Evolutionary conservation across 2,329 filamentous ascomycete genomes (phyloP), one percentile per base, ranked within the genome.

Genomic region (Arachnopeziza araneosa): DNA sequence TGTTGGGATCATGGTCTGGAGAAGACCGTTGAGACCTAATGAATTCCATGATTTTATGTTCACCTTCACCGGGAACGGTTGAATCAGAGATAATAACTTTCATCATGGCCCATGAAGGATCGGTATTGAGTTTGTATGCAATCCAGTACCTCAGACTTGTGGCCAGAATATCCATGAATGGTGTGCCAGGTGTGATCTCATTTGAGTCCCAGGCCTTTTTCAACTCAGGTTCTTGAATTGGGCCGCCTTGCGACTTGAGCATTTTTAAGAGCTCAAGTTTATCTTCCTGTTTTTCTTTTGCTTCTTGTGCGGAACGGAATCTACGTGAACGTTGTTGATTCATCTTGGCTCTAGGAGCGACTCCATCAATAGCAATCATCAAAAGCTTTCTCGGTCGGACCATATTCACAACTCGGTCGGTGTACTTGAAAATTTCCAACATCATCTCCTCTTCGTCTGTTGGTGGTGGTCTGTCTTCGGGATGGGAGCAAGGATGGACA

Each of bases 41-140:
- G 74, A 98, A 99, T 68, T 95, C 88, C 95, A 99, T 99, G 72
- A 99, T 98, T 76, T 99, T 99, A 76, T 99, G 95, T 78, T 99
- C 95, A 73, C 95, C 95, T 77, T 99, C 95, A 72, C 95, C 95
- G 58, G 95, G 95, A 49, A 99, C 93, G 50, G 93, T 97, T 57
- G 95, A 93, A 79, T 99, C 95, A 9, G 95, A 99, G 67, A 99
- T 98, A 75, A 99, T 96, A 74, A 99, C 84, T 80, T 99, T 99
- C 74, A 97, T 80, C 74, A 92, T 92, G 64, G 90, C 90, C 96
- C 96, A 99, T 55, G 88, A 91, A 32, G 93, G 92, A 74, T 99
- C 95, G 24, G 91, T 97, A 75, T 96, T 98, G 66, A 98, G 84
- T 77, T 99, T 99, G 79, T 97, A 98, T 57, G 93, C 87, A 73